Evolutionary conservation across 495 filamentous ascomycete species (phyloP).

Genomic region (Penicillium mononematosum): DNA sequence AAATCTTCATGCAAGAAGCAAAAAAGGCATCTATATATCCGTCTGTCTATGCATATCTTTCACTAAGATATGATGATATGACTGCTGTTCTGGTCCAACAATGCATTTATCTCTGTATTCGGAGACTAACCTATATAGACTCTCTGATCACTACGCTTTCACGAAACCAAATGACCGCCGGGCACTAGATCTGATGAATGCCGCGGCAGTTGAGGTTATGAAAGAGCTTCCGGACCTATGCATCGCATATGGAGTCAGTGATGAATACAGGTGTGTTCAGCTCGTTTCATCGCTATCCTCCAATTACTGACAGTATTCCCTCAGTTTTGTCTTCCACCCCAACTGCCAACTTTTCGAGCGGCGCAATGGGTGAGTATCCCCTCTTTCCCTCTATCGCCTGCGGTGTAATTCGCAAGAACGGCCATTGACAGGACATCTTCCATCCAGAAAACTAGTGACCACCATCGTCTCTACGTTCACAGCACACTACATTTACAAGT

Average conservation of each 20-base stretch:
- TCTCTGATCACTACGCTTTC: constrained; percentile 79
- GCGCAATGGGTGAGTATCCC: constrained; percentile 64
- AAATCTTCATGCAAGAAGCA: background rate
- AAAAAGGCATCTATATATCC: background rate
- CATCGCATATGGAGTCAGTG: constrained; percentile 88
- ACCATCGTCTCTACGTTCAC: constrained; percentile 92
- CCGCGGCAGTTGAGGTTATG: constrained; percentile 78
- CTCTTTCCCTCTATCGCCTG: background rate
- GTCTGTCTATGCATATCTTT: background rate
- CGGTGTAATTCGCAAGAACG: background rate
- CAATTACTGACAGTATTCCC: background rate
- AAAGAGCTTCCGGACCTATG: constrained; percentile 79
- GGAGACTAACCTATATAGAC: constrained; percentile 43
- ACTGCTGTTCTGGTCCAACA: background rate
- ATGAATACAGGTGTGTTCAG: constrained; percentile 77
- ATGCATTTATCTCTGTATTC: background rate
- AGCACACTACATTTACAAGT: constrained; percentile 81
- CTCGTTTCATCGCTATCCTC: background rate
- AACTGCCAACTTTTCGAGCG: constrained; percentile 80
- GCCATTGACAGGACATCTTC: background rate
- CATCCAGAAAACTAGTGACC: constrained; percentile 75
- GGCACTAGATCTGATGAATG: constrained; percentile 93
- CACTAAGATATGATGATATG: too few relatives aligned
- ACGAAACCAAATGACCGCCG: constrained; percentile 87
- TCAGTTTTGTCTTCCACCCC: constrained; percentile 85